Conservation (phyloP, 1,139 yeast genomes). For the Hemisphaericaspora subhashii region DNA sequence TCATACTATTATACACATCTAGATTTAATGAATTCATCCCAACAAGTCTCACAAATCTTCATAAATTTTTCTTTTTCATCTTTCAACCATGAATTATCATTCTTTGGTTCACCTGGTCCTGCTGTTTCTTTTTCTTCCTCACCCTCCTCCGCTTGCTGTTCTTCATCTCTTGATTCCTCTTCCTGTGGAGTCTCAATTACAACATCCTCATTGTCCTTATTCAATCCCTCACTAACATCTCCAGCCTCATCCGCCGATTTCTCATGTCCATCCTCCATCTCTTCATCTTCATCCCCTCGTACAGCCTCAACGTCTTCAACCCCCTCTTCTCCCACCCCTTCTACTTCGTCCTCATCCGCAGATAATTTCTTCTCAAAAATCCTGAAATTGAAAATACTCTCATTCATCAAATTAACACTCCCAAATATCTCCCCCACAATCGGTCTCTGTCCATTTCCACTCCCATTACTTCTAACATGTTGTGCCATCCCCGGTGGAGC, state of each 20-base stretch:
- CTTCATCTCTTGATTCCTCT: neutral
- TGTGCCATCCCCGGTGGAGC: neutral
- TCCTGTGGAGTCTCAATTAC: neutral
- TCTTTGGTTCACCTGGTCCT: neutral
- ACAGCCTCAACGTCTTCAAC: constrained; percentile 7
- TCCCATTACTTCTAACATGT: neutral
- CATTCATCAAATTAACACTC: constrained; percentile 44
- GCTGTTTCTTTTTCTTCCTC: constrained; percentile 1
- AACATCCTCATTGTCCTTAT: constrained; percentile 2
- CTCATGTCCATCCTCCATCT: constrained; percentile 1
- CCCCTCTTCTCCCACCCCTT: constrained; percentile 4
- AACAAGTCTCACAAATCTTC: constrained; percentile 53
- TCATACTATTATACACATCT: constrained; percentile 9
- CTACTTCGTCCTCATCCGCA: constrained; percentile 3
- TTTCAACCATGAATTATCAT: constrained; percentile 17
- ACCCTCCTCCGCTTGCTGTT: neutral
- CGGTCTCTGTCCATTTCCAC: neutral
- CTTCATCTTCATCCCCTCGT: constrained; percentile 5
- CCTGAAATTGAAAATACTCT: constrained; percentile 42
- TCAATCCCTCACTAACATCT: constrained; percentile 1
- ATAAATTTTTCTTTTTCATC: constrained; percentile 48
- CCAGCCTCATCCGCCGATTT: neutral
- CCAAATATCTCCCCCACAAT: constrained; percentile 39
- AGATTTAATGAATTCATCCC: constrained; percentile 46
- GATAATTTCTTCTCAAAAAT: constrained; percentile 27